Conservation (phyloP, 1,284 basidiomycete genomes). For the Puccinia hordei region DNA sequence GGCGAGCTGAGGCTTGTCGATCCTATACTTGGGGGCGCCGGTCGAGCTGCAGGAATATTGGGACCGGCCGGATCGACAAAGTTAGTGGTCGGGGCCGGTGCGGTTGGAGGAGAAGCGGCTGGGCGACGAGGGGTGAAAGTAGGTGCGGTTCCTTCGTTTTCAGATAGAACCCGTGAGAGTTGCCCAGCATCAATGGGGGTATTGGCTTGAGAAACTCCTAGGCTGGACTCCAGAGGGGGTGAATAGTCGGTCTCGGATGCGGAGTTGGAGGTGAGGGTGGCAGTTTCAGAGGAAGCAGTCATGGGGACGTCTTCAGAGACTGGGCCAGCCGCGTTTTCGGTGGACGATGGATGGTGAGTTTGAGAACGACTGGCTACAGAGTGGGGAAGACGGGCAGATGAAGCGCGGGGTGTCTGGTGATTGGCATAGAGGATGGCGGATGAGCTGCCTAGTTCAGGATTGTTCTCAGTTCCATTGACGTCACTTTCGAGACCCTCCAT, state of each 20-base stretch:
- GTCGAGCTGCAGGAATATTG: background rate
- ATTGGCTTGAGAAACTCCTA: background rate
- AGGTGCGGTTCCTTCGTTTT: constrained; percentile 1
- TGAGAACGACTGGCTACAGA: constrained; percentile 4
- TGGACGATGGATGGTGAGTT: background rate
- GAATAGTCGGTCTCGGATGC: constrained; percentile 16
- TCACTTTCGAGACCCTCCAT: constrained; percentile 46
- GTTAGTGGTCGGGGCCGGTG: background rate
- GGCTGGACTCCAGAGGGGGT: background rate
- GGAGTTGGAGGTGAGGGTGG: background rate
- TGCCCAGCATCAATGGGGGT: background rate
- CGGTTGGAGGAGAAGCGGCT: background rate
- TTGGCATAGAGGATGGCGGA: constrained; percentile 17
- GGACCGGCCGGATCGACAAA: constrained; percentile 14
- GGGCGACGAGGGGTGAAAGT: background rate
- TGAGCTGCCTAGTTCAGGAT: constrained; percentile 5
- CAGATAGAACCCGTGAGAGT: constrained; percentile 27
- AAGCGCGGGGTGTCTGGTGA: constrained; percentile 50
- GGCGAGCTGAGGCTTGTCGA: constrained; percentile 52
- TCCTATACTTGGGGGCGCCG: constrained; percentile 56
- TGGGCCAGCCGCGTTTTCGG: background rate
- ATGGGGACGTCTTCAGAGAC: constrained; percentile 9
- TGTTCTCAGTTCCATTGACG: background rate
- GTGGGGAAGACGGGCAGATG: constrained; percentile 40
- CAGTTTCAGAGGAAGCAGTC: background rate